phyloP scores from a whole-genome alignment of 2,329 filamentous ascomycete genomes.

The Aspergillus sp. region DNA sequence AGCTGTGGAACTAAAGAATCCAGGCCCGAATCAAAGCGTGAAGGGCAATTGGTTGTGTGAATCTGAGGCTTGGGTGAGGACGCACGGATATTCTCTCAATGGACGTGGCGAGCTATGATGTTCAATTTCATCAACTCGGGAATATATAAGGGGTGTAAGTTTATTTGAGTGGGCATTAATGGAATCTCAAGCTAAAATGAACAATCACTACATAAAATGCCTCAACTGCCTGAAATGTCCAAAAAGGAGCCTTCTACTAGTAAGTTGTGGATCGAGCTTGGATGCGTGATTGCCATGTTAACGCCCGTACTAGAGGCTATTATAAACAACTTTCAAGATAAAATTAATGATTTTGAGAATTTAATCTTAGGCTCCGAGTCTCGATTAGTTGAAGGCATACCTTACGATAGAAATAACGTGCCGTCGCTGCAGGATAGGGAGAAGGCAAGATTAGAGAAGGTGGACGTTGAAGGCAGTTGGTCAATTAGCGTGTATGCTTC shows the following conservation, averaged over 20 bases:
- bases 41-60: background rate
- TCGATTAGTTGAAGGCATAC: background rate
- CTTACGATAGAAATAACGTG: slow-evolving; percentile 2
- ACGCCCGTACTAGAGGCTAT: background rate
- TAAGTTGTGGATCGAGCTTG: background rate
- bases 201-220: background rate
- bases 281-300: too few relatives aligned
- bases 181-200: background rate
- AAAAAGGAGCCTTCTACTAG: slow-evolving; percentile 11
- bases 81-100: background rate
- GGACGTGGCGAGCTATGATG: background rate
- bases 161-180: too few relatives aligned
- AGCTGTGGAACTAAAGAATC: background rate
- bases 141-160: too few relatives aligned
- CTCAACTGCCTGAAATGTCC: slow-evolving; percentile 5
- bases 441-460: slow-evolving; percentile 1
- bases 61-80: background rate
- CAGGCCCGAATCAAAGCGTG: background rate
- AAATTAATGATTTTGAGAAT: background rate
- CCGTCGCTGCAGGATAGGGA: background rate
- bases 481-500: slow-evolving; percentile 6
- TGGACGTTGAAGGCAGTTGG: slow-evolving; percentile 1
- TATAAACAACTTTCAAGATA: background rate
- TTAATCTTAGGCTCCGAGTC: background rate
- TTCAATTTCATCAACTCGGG: background rate